Base-by-base conservation (phyloP, 495 filamentous ascomycete species). In the Cladorrhinum samala region DNA sequence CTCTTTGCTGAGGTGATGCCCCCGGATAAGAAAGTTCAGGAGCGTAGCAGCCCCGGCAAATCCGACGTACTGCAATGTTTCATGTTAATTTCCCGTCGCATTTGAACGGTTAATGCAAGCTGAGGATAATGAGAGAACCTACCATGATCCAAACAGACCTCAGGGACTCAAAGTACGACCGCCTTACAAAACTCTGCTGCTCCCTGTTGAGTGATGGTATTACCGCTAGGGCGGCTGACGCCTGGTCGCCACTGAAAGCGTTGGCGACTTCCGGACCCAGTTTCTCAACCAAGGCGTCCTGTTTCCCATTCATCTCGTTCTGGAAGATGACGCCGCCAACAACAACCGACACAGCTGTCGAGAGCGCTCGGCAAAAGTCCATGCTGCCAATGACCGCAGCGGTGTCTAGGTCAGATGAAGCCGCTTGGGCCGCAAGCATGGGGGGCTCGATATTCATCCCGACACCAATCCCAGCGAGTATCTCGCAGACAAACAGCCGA, bases 321-420 rank as follows among this genome's bases (percentile, higher is more conserved):
- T 83, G 77, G 68, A 91, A 91, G 21, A 91, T 79, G 6, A 89
- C 86, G 11, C 84, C 80, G 9, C 88, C 88, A 16, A 91, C 76
- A 11, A 89, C 86, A 13, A 91, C 80, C 9, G 80, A 81, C 16
- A 84, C 76, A 13, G 84, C 77, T 0, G 82, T 88, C 2, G 82
- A 81, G 9, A 94, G 67, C 53, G 84, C 82, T 4, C 87, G 79
- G 27, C 86, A 70, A 65, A 90, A 89, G 2, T 78, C 74, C 50
- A 89, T 83, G 0, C 86, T 86, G 0, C 84, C 80, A 0, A 85
- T 89, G 3, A 85, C 86, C 1, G 84, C 80, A 1, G 83, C 89
- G 4, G 83, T 84, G 43, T 92, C 86, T 8, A 73, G 69, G 30
- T 81, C 80, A 1, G 78, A 67, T 41, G 88, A 77, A 39, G 74